Evolutionary conservation across 345 rosid species (phyloP).

Genomic region (Citrus australasica): DNA sequence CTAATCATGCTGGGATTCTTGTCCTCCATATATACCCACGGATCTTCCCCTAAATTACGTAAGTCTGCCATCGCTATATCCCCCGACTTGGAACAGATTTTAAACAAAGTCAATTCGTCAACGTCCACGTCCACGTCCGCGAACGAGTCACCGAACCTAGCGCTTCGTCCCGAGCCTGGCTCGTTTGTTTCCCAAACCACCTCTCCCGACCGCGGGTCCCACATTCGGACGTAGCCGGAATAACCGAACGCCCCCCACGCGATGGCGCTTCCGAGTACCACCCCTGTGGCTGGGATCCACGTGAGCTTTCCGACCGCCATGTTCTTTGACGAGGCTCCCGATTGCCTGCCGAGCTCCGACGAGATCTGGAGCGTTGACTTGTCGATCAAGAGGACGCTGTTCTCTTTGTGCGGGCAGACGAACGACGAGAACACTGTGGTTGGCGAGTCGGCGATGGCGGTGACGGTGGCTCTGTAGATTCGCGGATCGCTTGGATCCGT

Average conservation of each 20-base stretch:
- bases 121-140: slow-evolving; percentile 73
- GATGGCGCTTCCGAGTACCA: slow-evolving; percentile 52
- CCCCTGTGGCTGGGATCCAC: slow-evolving; percentile 54
- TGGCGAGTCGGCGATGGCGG: slow-evolving; percentile 57
- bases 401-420: slow-evolving; percentile 79
- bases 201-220: slow-evolving; percentile 69
- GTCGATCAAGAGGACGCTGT: slow-evolving; percentile 60
- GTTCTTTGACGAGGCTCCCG: slow-evolving; percentile 63
- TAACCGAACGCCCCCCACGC: slow-evolving; percentile 75
- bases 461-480: slow-evolving; percentile 67
- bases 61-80: slow-evolving; percentile 85
- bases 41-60: slow-evolving; percentile 78
- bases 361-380: slow-evolving; percentile 72
- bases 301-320: slow-evolving; percentile 61
- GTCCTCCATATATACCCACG: slow-evolving; percentile 69
- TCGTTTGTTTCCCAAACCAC: slow-evolving; percentile 89
- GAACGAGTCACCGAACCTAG: slow-evolving; percentile 80
- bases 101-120: slow-evolving; percentile 50
- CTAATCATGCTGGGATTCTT: slow-evolving; percentile 43
- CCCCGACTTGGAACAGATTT: slow-evolving; percentile 85
- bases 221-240: slow-evolving; percentile 75
- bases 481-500: slow-evolving; percentile 78
- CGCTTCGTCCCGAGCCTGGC: slow-evolving; percentile 93
- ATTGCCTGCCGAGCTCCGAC: slow-evolving; percentile 58
- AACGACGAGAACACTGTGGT: slow-evolving; percentile 61